Evolutionary conservation across 352 stramenopile genomes (phyloP), one percentile per base, ranked within the genome.

Genomic region (Globisporangium uncinulatum): DNA sequence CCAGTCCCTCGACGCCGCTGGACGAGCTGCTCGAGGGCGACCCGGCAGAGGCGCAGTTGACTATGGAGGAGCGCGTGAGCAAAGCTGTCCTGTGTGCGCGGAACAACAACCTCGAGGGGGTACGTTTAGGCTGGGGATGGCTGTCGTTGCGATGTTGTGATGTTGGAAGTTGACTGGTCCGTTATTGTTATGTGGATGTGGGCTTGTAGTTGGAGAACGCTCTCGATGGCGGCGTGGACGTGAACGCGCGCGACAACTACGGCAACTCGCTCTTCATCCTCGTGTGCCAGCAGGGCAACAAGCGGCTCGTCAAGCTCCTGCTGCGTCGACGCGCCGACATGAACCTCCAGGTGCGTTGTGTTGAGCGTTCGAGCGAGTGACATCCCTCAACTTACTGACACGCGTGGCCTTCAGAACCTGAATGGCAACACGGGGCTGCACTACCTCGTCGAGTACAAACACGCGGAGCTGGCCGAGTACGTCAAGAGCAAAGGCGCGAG

Each of bases 191-290:
- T 20, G 2, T 36, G 53, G n/a, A 45, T 24, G 10, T 24, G 21
- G n/a, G 54, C n/a, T n/a, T 63, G 15, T 31, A 93, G 66, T 71
- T 98, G 29, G 89, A 98, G 66, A 58, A 85, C 50, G 74, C 84
- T 24, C 68, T 99, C 52, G 92, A 98, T 65, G 69, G 84, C 14
- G 87, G 92, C 48, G 78, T 97, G 19, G 70, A 94, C 44, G 71
- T 97, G 21, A 95, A 98, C 45, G 84, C 78, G 6, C 74, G 81
- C 36, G 96, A 99, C 76, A 85, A 97, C 50, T 84, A 97, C 59
- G 96, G 94, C 60, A 99, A 98, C 67, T 92, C 94, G 47, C 85
- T 99, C 4, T 94, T 98, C 53, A 88, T 98, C 32, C 83, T 98
- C 41, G 89, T 93, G 54, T 97, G 79, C 49, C 95, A 98, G 65